Conservation (phyloP, 2,329 filamentous ascomycete species). For the Neonectria coccinea region DNA sequence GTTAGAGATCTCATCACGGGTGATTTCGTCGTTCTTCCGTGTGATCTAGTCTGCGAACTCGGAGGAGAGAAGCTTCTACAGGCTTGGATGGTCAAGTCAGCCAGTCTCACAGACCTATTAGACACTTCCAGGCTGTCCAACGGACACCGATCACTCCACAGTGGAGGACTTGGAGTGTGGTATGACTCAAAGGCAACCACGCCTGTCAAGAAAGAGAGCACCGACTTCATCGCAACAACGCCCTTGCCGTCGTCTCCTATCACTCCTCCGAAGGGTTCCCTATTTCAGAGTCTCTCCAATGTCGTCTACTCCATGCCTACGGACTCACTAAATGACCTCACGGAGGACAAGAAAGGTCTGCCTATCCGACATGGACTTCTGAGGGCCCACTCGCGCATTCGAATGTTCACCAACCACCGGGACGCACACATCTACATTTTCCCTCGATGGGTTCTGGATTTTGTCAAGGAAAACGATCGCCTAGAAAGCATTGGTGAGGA, state of each 20-base stretch:
- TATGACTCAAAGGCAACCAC: slow-evolving; percentile 85
- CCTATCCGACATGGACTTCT: slow-evolving; percentile 82
- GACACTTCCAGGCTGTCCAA: slow-evolving; percentile 59
- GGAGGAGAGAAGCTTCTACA: slow-evolving; percentile 85
- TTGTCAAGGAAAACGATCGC: slow-evolving; percentile 81
- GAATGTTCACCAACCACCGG: slow-evolving; percentile 84
- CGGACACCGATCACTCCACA: slow-evolving; percentile 58
- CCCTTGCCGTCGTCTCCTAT: slow-evolving; percentile 69
- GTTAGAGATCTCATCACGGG: slow-evolving; percentile 81
- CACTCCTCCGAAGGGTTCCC: slow-evolving; percentile 63
- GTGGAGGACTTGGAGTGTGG: slow-evolving; percentile 89
- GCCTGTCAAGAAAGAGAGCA: slow-evolving; percentile 88
- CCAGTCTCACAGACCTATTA: slow-evolving; percentile 73
- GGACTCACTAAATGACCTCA: slow-evolving; percentile 86
- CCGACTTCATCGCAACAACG: slow-evolving; percentile 87
- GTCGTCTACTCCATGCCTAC: slow-evolving; percentile 89
- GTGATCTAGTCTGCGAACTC: slow-evolving; percentile 92
- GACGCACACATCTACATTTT: slow-evolving; percentile 97
- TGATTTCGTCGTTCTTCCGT: slow-evolving; percentile 92
- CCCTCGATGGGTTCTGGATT: slow-evolving; percentile 89
- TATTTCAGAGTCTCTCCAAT: slow-evolving; percentile 77
- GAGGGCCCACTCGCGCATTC: slow-evolving; percentile 78
- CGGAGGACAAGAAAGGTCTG: slow-evolving; percentile 78
- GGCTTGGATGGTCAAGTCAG: slow-evolving; percentile 90
- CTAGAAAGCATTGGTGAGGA: slow-evolving; percentile 93